Evolutionary conservation across 306 rosid genomes (phyloP), one percentile per base, ranked within the genome.

Genomic region (barrel medic (Medicago truncatula)): DNA sequence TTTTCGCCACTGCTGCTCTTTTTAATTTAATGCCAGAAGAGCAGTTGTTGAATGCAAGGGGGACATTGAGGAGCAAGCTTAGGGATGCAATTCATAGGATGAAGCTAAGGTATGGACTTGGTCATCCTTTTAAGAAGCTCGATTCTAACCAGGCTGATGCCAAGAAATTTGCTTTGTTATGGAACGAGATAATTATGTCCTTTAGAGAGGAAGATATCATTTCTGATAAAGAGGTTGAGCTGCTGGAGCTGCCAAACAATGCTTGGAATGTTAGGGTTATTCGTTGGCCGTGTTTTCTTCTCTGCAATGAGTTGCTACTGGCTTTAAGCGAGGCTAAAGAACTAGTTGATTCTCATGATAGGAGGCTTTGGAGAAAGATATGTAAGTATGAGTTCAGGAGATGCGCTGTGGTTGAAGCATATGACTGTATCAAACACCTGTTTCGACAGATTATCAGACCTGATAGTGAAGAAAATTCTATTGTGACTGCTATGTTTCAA

Each of bases 211-310:
- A 94, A 80, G 98, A 94, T 80, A 87, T 94, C 11, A 69, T 94
- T 70, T 91, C 96, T 71, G 98, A 94, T 74, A 14, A 49, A 7
- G 98, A 94, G 89, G 84, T 85, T 53, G 97, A 94, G 85, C 77
- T 91, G 15, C 63, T 94, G 77, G 97, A 94, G 91, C 74, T 91
- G 49, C 95, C 97, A 15, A 90, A 71, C 71, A 88, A 84, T 71
- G 84, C 91, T 58, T 91, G 98, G 97, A 86, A 85, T 81, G 91
- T 91, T 46, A 89, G 89, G 85, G 98, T 94, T 75, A 86, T 93
- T 75, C 96, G 93, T 40, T 93, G 98, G 98, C 97, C 98, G 21
- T 88, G 93, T 83, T 89, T 93, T 72, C 98, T 93, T 79, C 91
- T 93, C 47, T 91, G 98, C 86, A 93, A 93, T 80, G 98, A 93